Evolutionary conservation across 2,329 filamentous ascomycete genomes (phyloP), one percentile per base, ranked within the genome.

Genomic region (Talaromyces sp.): DNA sequence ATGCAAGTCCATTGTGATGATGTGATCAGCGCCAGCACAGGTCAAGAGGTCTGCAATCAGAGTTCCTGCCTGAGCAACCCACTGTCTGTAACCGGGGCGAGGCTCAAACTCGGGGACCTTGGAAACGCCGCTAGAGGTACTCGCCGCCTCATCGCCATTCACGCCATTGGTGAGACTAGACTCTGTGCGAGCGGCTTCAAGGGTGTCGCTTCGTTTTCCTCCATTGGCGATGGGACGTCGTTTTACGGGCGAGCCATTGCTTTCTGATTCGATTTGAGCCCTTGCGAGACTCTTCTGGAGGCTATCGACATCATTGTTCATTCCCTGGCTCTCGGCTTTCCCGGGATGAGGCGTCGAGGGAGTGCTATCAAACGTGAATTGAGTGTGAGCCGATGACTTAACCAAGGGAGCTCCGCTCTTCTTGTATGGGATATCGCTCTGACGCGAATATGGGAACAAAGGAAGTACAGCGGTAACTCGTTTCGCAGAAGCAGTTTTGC

Each of bases 1-100:
- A 76, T 95, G 92, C 61, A 99, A 85, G 75, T 99, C 95, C 91
- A 99, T 96, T 37, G 94, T 97, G 76, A 98, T 97, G 75, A 95
- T 89, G 79, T 98, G 95, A 77, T 99, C 94, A 54, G 95, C 93
- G 69, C 95, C 95, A 68, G 95, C 94, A 79, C 93, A 97, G 47
- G 93, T 97, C 69, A 99, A 84, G 52, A 99, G 87, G 76, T 98
- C 93, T 60, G 95, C 95, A 58, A 99, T 90, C 65, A 99, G 85
- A 35, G 93, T 98, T 66, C 95, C 95, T 49, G 95, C 93, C 81
- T 98, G 95, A 24, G 95, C 95, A 68, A 99, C 94, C 95, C 95
- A 99, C 81, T 97, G 92, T 82, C 95, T 95, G 79, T 99, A 99
- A 60, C 95, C 95, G 8, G 93, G 92, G 75, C 94, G 93, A 22